Conservation (phyloP, 2,329 filamentous ascomycete species). For the Sclerotinia glacialis region DNA sequence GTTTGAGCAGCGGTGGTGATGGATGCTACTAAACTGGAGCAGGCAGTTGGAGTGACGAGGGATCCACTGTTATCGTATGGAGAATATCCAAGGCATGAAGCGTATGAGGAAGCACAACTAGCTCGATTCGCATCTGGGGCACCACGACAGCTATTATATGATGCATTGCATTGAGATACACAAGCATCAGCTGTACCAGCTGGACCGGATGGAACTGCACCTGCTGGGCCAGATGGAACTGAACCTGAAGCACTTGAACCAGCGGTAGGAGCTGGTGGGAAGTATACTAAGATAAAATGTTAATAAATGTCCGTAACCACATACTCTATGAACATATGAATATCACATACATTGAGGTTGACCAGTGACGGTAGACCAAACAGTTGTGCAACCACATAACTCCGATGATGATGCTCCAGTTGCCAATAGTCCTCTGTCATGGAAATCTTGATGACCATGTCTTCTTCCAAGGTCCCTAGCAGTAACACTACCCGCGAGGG, state of each 20-base stretch:
- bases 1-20: too few species aligned
- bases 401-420: constrained; percentile 39
- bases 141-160: too few species aligned
- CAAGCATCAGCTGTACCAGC: too few species aligned
- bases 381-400: constrained; percentile 69
- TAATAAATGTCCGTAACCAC: neutral
- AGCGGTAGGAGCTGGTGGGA: constrained; percentile 34
- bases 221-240: constrained; percentile 9
- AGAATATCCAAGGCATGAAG: too few species aligned
- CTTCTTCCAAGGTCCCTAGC: constrained; percentile 50
- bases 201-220: neutral
- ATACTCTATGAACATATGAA: constrained; percentile 3
- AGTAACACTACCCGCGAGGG: constrained; percentile 54
- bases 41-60: too few species aligned
- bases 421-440: constrained; percentile 45
- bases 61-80: too few species aligned
- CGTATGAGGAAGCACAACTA: too few species aligned
- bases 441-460: constrained; percentile 58
- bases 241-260: neutral
- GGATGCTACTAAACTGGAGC: too few species aligned
- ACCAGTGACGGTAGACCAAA: constrained; percentile 69
- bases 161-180: too few species aligned
- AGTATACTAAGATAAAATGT: constrained; percentile 28
- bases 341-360: constrained; percentile 57
- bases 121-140: too few species aligned